A percentile compares a stretch with the other conserved stretches of the same genome.
Evolutionary conservation across 495 filamentous ascomycete species (phyloP).

Genomic region (Geopyxis carbonaria): DNA sequence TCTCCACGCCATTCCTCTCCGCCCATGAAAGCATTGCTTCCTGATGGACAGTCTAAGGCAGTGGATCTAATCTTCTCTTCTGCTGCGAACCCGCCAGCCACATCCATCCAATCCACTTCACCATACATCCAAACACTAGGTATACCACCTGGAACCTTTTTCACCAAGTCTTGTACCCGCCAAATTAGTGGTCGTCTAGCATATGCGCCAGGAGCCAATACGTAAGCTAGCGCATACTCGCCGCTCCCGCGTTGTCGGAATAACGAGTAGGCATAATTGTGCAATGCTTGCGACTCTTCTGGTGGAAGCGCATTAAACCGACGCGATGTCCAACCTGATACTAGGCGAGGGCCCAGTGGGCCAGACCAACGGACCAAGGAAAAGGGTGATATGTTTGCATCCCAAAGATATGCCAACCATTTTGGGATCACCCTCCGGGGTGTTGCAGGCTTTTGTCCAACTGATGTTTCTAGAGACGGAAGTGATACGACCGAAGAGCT

Average conservation of each 20-base stretch:
- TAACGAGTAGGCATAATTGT: conserved; percentile 86
- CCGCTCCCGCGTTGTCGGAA: conserved; percentile 85
- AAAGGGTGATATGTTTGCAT: conserved; percentile 92
- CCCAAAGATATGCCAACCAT: conserved; percentile 87
- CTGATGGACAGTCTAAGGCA: conserved; percentile 38
- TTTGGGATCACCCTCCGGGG: conserved; percentile 52
- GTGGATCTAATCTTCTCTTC: conserved; percentile 50
- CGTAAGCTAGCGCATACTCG: conserved; percentile 83
- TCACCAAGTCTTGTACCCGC: conserved; percentile 47
- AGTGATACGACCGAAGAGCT: neutral
- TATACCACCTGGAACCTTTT: conserved; percentile 54
- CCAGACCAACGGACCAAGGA: conserved; percentile 74
- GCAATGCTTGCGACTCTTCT: conserved; percentile 67
- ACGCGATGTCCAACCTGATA: conserved; percentile 86
- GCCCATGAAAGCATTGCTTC: conserved; percentile 37
- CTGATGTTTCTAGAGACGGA: neutral
- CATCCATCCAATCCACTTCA: conserved; percentile 97
- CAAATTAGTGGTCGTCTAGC: conserved; percentile 76
- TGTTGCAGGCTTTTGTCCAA: neutral
- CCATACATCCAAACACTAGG: conserved; percentile 90
- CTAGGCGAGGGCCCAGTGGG: conserved; percentile 78
- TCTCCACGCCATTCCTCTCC: conserved; percentile 53
- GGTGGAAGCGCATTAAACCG: conserved; percentile 75
- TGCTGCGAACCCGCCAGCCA: conserved; percentile 64
- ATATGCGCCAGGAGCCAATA: conserved; percentile 84